Base-by-base conservation (phyloP, 2,329 filamentous ascomycete genomes). In the Curvularia lunata region DNA sequence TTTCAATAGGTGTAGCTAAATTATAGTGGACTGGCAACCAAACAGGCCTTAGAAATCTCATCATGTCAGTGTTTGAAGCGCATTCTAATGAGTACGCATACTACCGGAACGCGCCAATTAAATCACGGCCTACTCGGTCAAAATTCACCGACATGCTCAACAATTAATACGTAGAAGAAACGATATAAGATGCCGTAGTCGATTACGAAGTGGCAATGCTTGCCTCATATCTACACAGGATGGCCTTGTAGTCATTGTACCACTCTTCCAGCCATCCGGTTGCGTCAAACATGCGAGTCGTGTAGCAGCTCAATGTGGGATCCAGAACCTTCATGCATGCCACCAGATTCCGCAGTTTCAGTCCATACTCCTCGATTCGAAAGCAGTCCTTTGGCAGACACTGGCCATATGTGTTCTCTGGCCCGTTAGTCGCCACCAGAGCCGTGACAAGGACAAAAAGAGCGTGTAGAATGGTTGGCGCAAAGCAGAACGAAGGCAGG, bases 271-370 rank as follows among this genome's bases (percentile, higher is more conserved):
- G 47, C 69, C 67, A 71, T 13, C 59, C 50, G n/a, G 67, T 67
- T 45, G 69, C 69, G 34, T 71, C 67, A 23, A 71, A 56, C 57
- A 71, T 52, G n/a, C 66, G 66, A 18, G 66, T 70, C 8, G 69
- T 68, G 18, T 48, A 70, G 37, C 62, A 68, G 57, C 65, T 70
- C 56, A 71, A 45, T 3, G 64, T 69, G 1, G 69, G 67, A 55
- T 71, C 69, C 6, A 68, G 37, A 30, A 23, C 38, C 42, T 56
- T 68, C 37, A 70, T 52, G 7, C 41, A 34, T n/a, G 43, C 42
- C 16, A 62, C 59, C 47, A 69, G 19, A 16, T 38, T 61, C 19
- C 62, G 62, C 47, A 71, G 50, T 27, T 67, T 69, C 18, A 55
- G 13, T 9, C 63, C 58, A 21, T 56, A 71, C 9, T 67, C 50